Base-by-base conservation (phyloP, 2,329 filamentous ascomycete species). In the Samsoniella hepiali region DNA sequence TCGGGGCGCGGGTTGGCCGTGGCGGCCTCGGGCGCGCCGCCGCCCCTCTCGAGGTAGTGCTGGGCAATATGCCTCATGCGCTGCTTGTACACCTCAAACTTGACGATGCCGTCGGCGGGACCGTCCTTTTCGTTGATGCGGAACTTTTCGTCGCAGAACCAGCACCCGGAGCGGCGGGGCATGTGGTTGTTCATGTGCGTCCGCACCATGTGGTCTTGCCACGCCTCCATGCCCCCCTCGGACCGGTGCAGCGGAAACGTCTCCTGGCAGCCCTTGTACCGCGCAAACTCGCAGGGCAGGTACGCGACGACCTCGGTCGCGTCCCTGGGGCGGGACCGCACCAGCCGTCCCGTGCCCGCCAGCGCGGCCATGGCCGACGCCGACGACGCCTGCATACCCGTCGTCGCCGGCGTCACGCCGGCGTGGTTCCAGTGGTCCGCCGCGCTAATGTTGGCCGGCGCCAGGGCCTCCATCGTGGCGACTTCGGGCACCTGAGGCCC, bases 61-160 rank as follows among this genome's bases (percentile, higher is more conserved):
- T 63, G 62, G 0, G 72, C 75, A 57, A 86, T 81, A 66, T 87
- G 84, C 3, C 69, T 36, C 80, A 86, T 81, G 2, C 84, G 77
- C 13, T 5, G 10, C 11, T 45, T 55, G 40, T 55, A 62, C n/a
- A 62, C 50, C 17, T 45, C 38, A 5, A 29, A 22, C 4, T 10
- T 7, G 38, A 53, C 17, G 10, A 9, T 15, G 34, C 55, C 32
- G 22, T 42, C 42, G 0, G 53, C 58, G 0, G 66, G 53, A 0
- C 49, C 55, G 3, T 73, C 66, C 6, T 68, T 67, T 63, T 81
- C 82, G 0, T 38, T 15, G 5, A 64, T 59, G n/a, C 17, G 8
- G 31, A 45, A 53, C 29, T 13, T 10, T 10, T 45, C n/a, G 61
- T 80, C 73, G 67, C 84, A 87, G 64, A 83, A 85, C 77, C 79